Evolutionary conservation across 2,329 filamentous ascomycete genomes (phyloP), one percentile per base, ranked within the genome.

Genomic region (Trichoderma koningii): DNA sequence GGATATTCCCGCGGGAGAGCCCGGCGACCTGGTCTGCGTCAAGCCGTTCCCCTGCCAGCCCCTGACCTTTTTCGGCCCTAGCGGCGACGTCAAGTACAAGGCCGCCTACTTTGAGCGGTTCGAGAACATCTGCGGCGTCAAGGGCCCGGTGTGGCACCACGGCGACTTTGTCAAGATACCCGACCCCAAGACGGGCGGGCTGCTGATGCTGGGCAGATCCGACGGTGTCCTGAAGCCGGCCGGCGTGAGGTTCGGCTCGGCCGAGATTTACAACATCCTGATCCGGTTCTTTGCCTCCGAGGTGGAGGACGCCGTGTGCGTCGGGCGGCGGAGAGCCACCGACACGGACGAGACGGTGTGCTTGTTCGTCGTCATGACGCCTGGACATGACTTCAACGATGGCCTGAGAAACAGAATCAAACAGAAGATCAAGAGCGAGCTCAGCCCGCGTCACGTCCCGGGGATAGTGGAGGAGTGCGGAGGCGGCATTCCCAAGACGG

Each of bases 211-310:
- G 0, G 94, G 95, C 3, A 86, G 94, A 28, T 95, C 90, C 59
- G 94, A 99, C 71, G 95, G 95, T 4, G 91, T 98, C 6, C 80
- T 99, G 15, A 99, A 99, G 75, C 95, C 95, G 0, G 87, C 89
- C 0, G 95, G 95, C 2, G 92, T 99, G 19, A 83, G 94, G 0
- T 98, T 99, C 73, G 94, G 94, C 5, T 93, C 89, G 38, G 93
- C 94, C 0, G 95, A 99, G 80, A 97, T 99, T 21, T 98, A 98
- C 78, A 97, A 97, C 74, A 83, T 97, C n/a, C 80, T 98, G 30
- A 85, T 95, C 1, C 87, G 91, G 69, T 90, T 93, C 77, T 97
- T 97, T 71, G 85, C 88, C 0, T 79, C 83, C 12, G 85, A 94
- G 64, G 82, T 98, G 19, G 89, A 92, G 66, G 94, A 99, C 71